Base-by-base conservation (phyloP, 345 rosid species). In the Aegle marmelos region DNA sequence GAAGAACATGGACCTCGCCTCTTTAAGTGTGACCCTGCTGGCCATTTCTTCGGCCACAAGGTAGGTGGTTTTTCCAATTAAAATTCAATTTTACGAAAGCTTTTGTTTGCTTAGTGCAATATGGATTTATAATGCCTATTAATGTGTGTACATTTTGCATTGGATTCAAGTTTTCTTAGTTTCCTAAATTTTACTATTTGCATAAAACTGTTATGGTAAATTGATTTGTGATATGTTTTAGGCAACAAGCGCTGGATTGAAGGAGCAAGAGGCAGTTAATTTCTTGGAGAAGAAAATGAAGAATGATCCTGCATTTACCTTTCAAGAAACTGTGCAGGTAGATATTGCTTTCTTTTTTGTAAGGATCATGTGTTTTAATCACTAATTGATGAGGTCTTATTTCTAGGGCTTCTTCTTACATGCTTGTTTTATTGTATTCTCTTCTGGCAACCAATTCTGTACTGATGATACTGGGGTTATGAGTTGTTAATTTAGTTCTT, bases 221-320 rank as follows among this genome's bases (percentile, higher is more conserved):
- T 75, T 75, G 64, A 48, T 63, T 25, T 54, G 11, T 27, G 17
- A 56, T 78, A 24, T 76, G 33, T 54, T 88, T 56, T 88, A 97
- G 98, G 99, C 98, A 64, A 97, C 99, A 36, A 94, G 99, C 79
- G 98, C 98, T 80, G 99, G 99, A 75, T 85, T 90, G 72, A 97
- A 94, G 84, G 99, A 97, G 78, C 99, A 97, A 83, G 99, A 97
- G 86, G 98, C 99, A 39, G 91, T 97, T 79, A 97, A 93, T 85
- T 97, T 97, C 88, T 82, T 97, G 90, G 99, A 97, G 83, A 97
- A 96, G 91, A 96, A 96, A 83, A 92, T 96, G 99, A 96, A 94
- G 87, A 95, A 90, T 82, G 95, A 94, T 74, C 98, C 97, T 58
- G 82, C 89, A 13, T 90, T 94, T 80, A 79, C 99, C 2, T 96